Conservation (phyloP, 257 asterid genomes). For the Rhazya stricta region DNA sequence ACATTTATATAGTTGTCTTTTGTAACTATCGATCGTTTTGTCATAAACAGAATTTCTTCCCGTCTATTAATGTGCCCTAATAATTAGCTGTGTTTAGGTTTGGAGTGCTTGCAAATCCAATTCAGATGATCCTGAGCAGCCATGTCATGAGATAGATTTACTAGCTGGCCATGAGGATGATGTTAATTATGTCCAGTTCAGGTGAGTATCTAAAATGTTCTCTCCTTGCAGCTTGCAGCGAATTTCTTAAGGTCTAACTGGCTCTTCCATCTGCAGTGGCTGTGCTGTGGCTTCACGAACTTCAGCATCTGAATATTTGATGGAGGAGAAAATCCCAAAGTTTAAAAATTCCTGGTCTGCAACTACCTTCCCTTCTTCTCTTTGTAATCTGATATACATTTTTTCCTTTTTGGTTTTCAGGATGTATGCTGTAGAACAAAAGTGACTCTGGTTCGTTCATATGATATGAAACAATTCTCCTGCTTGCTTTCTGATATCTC, state of each 20-base stretch:
- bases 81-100: conserved; percentile 47
- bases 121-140: conserved; percentile 67
- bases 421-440: conserved; percentile 5
- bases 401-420: neutral
- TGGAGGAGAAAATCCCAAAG: conserved; percentile 69
- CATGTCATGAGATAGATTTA: conserved; percentile 75
- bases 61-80: neutral
- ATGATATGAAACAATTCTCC: conserved; percentile 17
- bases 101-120: conserved; percentile 81
- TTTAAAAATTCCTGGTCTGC: conserved; percentile 81
- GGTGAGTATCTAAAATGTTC: conserved; percentile 47
- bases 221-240: conserved; percentile 9
- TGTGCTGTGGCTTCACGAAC: conserved; percentile 81
- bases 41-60: neutral
- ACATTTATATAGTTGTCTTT: neutral
- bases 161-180: conserved; percentile 95
- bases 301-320: conserved; percentile 53
- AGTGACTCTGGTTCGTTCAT: neutral
- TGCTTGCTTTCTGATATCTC: conserved; percentile 20
- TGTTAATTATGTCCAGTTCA: conserved; percentile 94
- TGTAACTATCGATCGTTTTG: neutral
- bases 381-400: conserved; percentile 11
- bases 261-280: conserved; percentile 58
- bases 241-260: conserved; percentile 27
- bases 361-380: conserved; percentile 18